phyloP scores from a whole-genome alignment of 208 protist genomes.

The Trypanosoma scelopori region DNA sequence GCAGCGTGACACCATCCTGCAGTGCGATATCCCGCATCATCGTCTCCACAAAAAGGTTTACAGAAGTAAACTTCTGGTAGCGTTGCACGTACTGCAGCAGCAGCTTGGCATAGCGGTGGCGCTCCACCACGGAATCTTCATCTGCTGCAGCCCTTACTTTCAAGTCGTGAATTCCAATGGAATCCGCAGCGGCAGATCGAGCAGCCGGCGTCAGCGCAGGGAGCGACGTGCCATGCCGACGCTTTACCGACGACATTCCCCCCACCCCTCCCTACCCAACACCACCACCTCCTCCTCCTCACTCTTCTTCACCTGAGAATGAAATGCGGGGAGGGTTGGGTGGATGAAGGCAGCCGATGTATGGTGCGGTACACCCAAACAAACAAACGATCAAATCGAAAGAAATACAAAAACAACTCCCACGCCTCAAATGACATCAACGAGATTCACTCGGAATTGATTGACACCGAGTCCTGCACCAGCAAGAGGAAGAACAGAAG shows the following conservation, averaged over 20 bases:
- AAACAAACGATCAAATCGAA: not conserved
- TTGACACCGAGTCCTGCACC: too few relatives aligned
- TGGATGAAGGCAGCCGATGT: too few relatives aligned
- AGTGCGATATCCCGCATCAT: conserved; percentile 64
- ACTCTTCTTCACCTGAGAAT: too few relatives aligned
- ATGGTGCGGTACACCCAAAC: too few relatives aligned
- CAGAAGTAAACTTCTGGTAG: conserved; percentile 56
- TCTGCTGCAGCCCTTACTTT: conserved; percentile 32
- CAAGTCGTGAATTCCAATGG: conserved; percentile 4
- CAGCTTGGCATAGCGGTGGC: conserved; percentile 74
- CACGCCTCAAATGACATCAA: not conserved
- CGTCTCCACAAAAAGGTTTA: conserved; percentile 75
- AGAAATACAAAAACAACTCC: not conserved
- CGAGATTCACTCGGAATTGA: too few relatives aligned
- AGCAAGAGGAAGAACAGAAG: too few relatives aligned
- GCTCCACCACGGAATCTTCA: conserved; percentile 50
- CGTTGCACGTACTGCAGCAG: conserved; percentile 46
- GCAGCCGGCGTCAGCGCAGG: conserved; percentile 7
- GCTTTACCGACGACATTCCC: conserved; percentile 5
- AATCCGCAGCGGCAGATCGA: not conserved
- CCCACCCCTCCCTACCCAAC: not conserved
- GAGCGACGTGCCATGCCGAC: not conserved
- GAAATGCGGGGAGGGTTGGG: too few relatives aligned
- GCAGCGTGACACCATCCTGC: conserved; percentile 28
- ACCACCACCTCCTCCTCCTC: too few relatives aligned